Conservation (phyloP, 169 alveolate species). For the Plasmodium coatneyi region DNA sequence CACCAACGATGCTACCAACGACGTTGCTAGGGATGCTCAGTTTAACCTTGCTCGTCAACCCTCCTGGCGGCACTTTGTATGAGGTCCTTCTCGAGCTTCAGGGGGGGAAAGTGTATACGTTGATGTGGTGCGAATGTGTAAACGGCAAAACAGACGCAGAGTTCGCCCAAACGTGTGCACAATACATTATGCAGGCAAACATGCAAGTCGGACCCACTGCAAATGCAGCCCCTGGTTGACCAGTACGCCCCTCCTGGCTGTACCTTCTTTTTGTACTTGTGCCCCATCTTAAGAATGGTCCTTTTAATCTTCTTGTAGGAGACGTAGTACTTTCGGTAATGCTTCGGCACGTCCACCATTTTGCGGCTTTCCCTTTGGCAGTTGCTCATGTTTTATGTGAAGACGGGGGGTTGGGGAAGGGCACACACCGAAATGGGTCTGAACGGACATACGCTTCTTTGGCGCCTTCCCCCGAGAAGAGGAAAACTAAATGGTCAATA, state of each 20-base stretch:
- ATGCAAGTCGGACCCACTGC: not conserved
- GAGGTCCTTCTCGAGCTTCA: slow-evolving; percentile 56
- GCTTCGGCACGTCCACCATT: slow-evolving; percentile 63
- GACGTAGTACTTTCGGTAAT: slow-evolving; percentile 52
- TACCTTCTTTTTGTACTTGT: slow-evolving; percentile 65
- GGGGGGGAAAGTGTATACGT: not conserved
- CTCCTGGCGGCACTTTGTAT: slow-evolving; percentile 49
- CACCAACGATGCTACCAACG: not conserved
- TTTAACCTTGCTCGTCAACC: slow-evolving; percentile 62
- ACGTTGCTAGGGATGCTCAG: not conserved
- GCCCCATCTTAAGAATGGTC: slow-evolving; percentile 34
- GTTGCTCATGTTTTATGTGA: not conserved
- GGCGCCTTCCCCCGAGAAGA: not conserved
- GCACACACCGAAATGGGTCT: not conserved
- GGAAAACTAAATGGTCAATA: not conserved
- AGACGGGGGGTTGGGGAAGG: not conserved
- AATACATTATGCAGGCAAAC: not conserved
- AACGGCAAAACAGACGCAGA: not conserved
- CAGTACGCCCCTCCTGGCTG: not conserved
- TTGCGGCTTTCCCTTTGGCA: not conserved
- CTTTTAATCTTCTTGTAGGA: slow-evolving; percentile 57
- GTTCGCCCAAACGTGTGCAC: not conserved
- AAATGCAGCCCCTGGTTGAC: not conserved
- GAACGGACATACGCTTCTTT: not conserved
- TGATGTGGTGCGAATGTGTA: not conserved